Evolutionary conservation across 805 yeast genomes (phyloP).

Genomic region (Suhomyces emberorum): DNA sequence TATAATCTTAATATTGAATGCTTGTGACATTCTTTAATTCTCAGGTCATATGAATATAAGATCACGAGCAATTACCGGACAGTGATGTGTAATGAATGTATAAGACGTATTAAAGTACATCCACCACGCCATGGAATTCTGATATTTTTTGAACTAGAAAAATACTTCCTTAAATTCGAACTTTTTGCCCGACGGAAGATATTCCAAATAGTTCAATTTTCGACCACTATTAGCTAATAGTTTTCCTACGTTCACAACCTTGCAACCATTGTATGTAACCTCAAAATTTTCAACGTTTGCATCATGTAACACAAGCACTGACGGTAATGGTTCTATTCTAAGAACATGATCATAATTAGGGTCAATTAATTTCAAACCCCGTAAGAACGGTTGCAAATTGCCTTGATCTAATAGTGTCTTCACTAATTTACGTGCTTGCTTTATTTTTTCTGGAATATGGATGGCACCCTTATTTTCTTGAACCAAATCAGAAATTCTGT

Average conservation of each 20-base stretch:
- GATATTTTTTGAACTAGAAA: too few relatives aligned
- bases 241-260: constrained; percentile 60
- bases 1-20: too few relatives aligned
- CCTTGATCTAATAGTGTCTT: constrained; percentile 87
- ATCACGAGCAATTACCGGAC: too few relatives aligned
- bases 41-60: too few relatives aligned
- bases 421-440: constrained; percentile 66
- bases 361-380: constrained; percentile 56
- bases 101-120: too few relatives aligned
- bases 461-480: constrained; percentile 16
- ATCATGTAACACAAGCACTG: constrained; percentile 60
- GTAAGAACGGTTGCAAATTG: constrained; percentile 75
- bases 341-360: constrained; percentile 70
- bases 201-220: constrained; percentile 66
- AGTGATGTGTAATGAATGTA: too few relatives aligned
- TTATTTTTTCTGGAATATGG: constrained; percentile 42
- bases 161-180: constrained; percentile 47
- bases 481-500: constrained; percentile 22
- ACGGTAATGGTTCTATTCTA: constrained; percentile 76
- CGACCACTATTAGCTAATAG: constrained; percentile 28
- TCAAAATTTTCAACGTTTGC: constrained; percentile 67
- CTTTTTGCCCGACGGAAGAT: constrained; percentile 56
- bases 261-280: constrained; percentile 78
- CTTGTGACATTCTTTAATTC: too few relatives aligned
- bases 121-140: too few relatives aligned